Percentiles rank a stretch among this genome's conserved stretches.
phyloP scores from a whole-genome alignment of 352 stramenopile genomes.

The Pythium coloratum region DNA sequence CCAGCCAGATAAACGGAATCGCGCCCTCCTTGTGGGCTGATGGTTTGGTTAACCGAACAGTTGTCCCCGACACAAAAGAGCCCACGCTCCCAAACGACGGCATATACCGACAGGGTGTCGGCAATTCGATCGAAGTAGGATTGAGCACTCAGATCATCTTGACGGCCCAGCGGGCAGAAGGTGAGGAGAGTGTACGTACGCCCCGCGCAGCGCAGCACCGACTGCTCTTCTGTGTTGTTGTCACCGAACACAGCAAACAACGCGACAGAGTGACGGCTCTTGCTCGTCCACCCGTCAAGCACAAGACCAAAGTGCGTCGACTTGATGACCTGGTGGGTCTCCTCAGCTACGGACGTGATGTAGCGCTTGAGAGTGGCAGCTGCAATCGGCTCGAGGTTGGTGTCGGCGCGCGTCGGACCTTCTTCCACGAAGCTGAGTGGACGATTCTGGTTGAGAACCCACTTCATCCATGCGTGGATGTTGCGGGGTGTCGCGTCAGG shows the following conservation, averaged over 20 bases:
- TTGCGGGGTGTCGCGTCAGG: too few species aligned
- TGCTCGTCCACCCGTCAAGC: conserved; percentile 12
- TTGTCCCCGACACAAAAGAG: conserved; percentile 25
- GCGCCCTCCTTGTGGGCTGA: conserved; percentile 10
- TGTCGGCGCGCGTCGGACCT: too few species aligned
- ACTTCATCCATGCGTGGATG: too few species aligned
- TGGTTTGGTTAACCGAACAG: conserved; percentile 29
- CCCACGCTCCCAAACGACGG: conserved; percentile 16
- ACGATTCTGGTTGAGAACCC: too few species aligned
- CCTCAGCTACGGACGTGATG: too few species aligned
- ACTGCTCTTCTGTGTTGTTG: conserved; percentile 21
- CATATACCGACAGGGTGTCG: conserved; percentile 18
- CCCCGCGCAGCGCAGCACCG: conserved; percentile 9
- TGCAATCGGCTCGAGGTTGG: too few species aligned
- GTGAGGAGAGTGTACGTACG: conserved; percentile 14
- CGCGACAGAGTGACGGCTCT: conserved; percentile 21
- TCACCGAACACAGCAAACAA: conserved; percentile 23
- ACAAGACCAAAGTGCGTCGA: conserved; percentile 19
- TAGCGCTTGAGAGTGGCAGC: too few species aligned
- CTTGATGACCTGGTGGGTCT: too few species aligned
- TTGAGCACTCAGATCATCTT: conserved; percentile 13
- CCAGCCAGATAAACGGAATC: conserved; percentile 13
- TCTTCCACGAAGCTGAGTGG: too few species aligned
- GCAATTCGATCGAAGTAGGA: conserved; percentile 21
- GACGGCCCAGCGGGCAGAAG: conserved; percentile 15